Conservation (phyloP, 371 early-diverging fungal genomes). For the Mucor lusitanicus region DNA sequence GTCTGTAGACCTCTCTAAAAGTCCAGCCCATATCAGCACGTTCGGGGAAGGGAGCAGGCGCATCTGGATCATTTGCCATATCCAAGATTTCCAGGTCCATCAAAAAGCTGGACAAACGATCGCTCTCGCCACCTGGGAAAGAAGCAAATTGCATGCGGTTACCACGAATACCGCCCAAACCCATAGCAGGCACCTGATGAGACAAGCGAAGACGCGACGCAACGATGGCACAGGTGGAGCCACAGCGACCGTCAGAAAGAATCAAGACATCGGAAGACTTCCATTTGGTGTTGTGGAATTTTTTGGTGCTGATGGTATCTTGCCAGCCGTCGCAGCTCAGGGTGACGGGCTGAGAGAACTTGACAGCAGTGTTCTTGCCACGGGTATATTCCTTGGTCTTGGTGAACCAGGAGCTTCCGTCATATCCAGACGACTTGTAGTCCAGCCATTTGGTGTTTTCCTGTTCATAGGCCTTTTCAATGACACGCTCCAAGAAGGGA, state of each 20-base stretch:
- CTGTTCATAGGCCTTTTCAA: constrained; percentile 37
- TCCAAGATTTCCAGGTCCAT: constrained; percentile 44
- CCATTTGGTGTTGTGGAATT: constrained; percentile 38
- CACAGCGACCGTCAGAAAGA: constrained; percentile 53
- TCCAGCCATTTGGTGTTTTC: constrained; percentile 50
- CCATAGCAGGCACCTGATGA: constrained; percentile 53
- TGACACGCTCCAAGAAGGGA: constrained; percentile 45
- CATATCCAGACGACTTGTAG: constrained; percentile 26
- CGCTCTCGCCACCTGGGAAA: constrained; percentile 57
- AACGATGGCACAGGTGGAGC: constrained; percentile 56
- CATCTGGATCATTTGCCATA: constrained; percentile 41
- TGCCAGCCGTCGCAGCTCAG: constrained; percentile 29
- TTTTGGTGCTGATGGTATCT: constrained; percentile 13
- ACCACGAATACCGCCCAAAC: constrained; percentile 55
- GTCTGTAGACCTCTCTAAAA: constrained; percentile 52
- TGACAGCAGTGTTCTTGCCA: constrained; percentile 31
- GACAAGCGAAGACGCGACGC: constrained; percentile 53
- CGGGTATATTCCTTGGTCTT: constrained; percentile 35
- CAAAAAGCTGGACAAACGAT: constrained; percentile 50
- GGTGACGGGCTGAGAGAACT: constrained; percentile 44
- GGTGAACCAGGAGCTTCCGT: constrained; percentile 38
- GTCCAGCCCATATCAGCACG: constrained; percentile 59
- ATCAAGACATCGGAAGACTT: constrained; percentile 42
- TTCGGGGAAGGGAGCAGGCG: constrained; percentile 50
- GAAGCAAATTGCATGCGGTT: constrained; percentile 57